A percentile compares a stretch with the other conserved stretches of the same genome.
These are phyloP conservation scores for Drechslerella stenobrocha DNA, from an alignment of 2,329 filamentous ascomycete species.

Conservation along the genomic window DNA sequence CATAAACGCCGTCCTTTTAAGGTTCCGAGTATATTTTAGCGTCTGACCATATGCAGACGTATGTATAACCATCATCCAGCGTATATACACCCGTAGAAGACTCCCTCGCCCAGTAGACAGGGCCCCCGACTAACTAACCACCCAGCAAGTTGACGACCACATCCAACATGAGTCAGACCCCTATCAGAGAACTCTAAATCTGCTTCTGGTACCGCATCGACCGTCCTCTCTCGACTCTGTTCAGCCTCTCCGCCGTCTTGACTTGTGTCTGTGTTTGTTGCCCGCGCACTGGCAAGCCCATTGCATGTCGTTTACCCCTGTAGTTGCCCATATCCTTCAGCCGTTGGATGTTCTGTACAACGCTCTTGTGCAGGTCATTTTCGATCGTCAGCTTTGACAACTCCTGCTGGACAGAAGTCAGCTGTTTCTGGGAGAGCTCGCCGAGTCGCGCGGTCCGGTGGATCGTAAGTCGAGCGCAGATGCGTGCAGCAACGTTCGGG, in stretches of 20 bases:
- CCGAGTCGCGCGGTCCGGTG: constrained; percentile 80
- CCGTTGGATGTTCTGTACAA: constrained; percentile 82
- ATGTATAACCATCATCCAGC: too few relatives aligned
- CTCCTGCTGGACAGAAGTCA: constrained; percentile 80
- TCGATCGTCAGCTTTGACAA: constrained; percentile 91
- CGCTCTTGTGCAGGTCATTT: constrained; percentile 75
- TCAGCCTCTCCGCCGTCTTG: constrained; percentile 65
- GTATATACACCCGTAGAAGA: too few relatives aligned
- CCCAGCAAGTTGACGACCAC: background rate
- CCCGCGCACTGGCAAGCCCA: constrained; percentile 80
- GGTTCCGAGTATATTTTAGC: too few relatives aligned
- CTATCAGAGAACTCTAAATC: background rate
- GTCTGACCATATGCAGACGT: too few relatives aligned
- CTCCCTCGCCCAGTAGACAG: too few relatives aligned
- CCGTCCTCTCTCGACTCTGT: constrained; percentile 61
- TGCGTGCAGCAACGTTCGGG: constrained; percentile 67
- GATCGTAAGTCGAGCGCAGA: constrained; percentile 88
- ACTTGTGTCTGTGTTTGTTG: constrained; percentile 82
- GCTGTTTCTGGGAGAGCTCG: constrained; percentile 71
- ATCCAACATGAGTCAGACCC: background rate
- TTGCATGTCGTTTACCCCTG: constrained; percentile 84
- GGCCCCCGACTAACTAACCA: background rate
- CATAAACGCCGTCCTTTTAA: too few relatives aligned
- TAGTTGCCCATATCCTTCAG: constrained; percentile 90
- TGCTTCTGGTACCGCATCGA: background rate